Evolutionary conservation across 2,329 filamentous ascomycete genomes (phyloP), one percentile per base, ranked within the genome.

Genomic region (Epicoccum sorghinum): DNA sequence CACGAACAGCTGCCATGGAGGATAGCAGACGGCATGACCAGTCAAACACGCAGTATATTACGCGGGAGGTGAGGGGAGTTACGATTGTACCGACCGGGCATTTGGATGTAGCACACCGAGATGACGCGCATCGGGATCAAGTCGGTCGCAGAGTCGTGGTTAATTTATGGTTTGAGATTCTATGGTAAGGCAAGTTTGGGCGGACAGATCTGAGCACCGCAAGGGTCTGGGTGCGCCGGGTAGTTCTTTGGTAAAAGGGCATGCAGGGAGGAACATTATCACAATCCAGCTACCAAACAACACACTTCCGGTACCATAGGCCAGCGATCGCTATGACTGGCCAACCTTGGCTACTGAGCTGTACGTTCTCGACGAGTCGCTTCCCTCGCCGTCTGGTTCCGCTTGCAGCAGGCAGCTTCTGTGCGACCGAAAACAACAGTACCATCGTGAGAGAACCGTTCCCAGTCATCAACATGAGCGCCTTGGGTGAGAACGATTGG

Each of bases 381-480:
- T 30, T 6, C n/a, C 29, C 4, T 18, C 12, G 18, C 52, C 52
- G 52, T 46, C 30, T 18, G 52, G 52, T 55, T 55, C 52, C 52
- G 52, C 42, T 41, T 55, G 52, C 46, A 55, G 18, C 42, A 42
- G 27, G 30, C 7, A 22, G n/a, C 27, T 14, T 25, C 14, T 55
- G 52, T 46, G 46, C 35, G 37, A 55, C 46, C 24, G 36, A 38
- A 50, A 45, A 46, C 18, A 33, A 35, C 37, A n/a, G 42, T 33
- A 55, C 46, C 30, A 42, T 47, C 41, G 43, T 32, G 25, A 32
- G 47, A 50, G 30, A 23, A 29, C 42, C 37, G 37, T 32, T 30
- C 35, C 32, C 35, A 42, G 46, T 42, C 41, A 46, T 55, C 52
- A 47, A 50, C 24, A 50, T 42, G 41, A 46, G 36, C 41, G 52